Percentiles rank a stretch among this genome's conserved stretches.
These are phyloP conservation scores for Neurospora tetraspora DNA, from an alignment of 495 filamentous ascomycete genomes.

Conservation along the genomic window DNA sequence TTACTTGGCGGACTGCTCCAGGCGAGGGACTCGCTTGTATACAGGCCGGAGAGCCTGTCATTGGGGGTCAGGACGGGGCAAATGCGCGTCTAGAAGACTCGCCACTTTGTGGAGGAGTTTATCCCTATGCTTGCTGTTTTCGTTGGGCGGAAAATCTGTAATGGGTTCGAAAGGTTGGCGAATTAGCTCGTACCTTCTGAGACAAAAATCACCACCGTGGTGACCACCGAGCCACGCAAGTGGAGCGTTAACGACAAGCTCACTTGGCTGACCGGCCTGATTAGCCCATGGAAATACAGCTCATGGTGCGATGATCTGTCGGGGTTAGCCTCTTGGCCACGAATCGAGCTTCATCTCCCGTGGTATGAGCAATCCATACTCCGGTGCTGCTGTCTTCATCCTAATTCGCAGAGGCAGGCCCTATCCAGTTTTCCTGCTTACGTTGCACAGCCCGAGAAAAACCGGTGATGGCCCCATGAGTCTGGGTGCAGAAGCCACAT, in stretches of 20 bases:
- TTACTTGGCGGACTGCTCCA: neutral
- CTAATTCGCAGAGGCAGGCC: neutral
- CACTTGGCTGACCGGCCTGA: neutral
- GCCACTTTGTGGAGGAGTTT: neutral
- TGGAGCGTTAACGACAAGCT: neutral
- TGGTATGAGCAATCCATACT: neutral
- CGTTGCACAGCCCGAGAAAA: neutral
- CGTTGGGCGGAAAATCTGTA: neutral
- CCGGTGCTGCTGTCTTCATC: neutral
- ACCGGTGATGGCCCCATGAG: neutral
- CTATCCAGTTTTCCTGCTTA: neutral
- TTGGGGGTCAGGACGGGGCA: neutral
- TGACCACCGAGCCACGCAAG: neutral
- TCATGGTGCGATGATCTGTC: neutral
- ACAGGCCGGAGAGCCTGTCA: neutral
- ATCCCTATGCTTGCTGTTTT: neutral
- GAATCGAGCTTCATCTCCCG: neutral
- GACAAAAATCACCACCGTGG: neutral
- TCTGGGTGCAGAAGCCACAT: neutral
- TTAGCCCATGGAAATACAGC: neutral
- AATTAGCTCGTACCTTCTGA: neutral
- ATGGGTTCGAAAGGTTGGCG: neutral
- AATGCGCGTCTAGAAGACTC: neutral
- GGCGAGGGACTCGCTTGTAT: neutral
- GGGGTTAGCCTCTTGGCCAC: neutral